phyloP scores from a whole-genome alignment of 352 stramenopile genomes.

The Globisporangium polare region DNA sequence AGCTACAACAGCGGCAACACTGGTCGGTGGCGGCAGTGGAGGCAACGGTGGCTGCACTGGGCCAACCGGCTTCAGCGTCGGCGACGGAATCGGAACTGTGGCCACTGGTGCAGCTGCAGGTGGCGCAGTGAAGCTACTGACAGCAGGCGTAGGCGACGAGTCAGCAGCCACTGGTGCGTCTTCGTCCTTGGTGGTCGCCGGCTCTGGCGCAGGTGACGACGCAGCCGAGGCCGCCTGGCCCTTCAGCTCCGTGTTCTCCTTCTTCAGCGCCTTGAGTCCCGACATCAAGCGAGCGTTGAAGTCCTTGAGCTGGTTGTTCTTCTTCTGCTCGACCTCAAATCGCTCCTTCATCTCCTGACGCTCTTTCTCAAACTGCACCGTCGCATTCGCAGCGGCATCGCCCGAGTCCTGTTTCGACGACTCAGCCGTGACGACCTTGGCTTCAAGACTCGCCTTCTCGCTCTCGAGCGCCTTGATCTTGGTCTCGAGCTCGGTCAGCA shows the following conservation, averaged over 20 bases:
- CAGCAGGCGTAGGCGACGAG: neutral
- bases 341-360: slow-evolving; percentile 48
- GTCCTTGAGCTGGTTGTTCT: slow-evolving; percentile 61
- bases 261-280: slow-evolving; percentile 66
- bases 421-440: slow-evolving; percentile 38
- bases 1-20: too few species aligned
- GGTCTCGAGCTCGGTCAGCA: slow-evolving; percentile 33
- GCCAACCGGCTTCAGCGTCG: neutral
- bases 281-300: slow-evolving; percentile 68
- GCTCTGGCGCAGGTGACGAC: neutral
- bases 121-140: too few species aligned
- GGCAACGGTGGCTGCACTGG: neutral
- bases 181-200: slow-evolving; percentile 5
- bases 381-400: slow-evolving; percentile 23
- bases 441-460: slow-evolving; percentile 45
- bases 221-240: slow-evolving; percentile 27
- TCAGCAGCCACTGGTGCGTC: neutral
- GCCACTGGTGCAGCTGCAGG: too few species aligned
- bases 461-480: slow-evolving; percentile 32
- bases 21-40: neutral
- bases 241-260: slow-evolving; percentile 77
- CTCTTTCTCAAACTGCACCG: slow-evolving; percentile 48
- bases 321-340: slow-evolving; percentile 65
- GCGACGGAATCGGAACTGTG: neutral
- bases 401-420: slow-evolving; percentile 30